Percentiles rank a stretch among this genome's conserved stretches.
phyloP scores from a whole-genome alignment of 2,329 filamentous ascomycete genomes.

The Samsoniella hepiali region DNA sequence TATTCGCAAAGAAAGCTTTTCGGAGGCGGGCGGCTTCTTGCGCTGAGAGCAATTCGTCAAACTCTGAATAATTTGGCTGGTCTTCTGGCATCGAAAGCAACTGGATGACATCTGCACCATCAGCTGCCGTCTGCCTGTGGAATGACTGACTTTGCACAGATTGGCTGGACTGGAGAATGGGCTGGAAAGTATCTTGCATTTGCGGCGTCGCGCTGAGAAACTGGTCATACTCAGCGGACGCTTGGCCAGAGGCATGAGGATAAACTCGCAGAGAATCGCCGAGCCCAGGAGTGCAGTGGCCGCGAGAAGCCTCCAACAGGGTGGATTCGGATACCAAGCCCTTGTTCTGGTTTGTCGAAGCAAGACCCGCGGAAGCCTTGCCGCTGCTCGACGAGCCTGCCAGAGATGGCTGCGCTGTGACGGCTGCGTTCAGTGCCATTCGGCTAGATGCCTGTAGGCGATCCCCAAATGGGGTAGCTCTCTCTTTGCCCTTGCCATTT shows the following conservation, averaged over 20 bases:
- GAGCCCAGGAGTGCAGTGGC: background rate
- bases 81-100: constrained; percentile 20
- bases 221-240: constrained; percentile 1
- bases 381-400: constrained; percentile 19
- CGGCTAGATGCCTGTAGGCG: constrained; percentile 30
- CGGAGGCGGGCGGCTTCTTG: constrained; percentile 13
- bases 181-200: background rate
- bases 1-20: background rate
- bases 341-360: background rate
- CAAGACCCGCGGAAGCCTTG: constrained; percentile 18
- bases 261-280: background rate
- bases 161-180: background rate
- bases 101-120: constrained; percentile 21
- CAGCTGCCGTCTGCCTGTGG: constrained; percentile 18
- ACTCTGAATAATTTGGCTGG: background rate
- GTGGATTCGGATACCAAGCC: background rate
- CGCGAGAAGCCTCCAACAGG: background rate
- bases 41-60: constrained; percentile 8
- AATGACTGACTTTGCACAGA: constrained; percentile 1
- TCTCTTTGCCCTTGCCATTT: constrained; percentile 19
- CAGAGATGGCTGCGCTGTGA: constrained; percentile 21
- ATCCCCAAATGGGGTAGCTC: constrained; percentile 22
- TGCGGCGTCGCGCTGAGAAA: constrained; percentile 5
- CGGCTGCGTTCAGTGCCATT: constrained; percentile 26
- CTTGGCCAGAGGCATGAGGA: background rate